Percentiles rank a stretch among this genome's conserved stretches.
Evolutionary conservation across 805 yeast species (phyloP).

Genomic region (Hanseniaspora vineae): DNA sequence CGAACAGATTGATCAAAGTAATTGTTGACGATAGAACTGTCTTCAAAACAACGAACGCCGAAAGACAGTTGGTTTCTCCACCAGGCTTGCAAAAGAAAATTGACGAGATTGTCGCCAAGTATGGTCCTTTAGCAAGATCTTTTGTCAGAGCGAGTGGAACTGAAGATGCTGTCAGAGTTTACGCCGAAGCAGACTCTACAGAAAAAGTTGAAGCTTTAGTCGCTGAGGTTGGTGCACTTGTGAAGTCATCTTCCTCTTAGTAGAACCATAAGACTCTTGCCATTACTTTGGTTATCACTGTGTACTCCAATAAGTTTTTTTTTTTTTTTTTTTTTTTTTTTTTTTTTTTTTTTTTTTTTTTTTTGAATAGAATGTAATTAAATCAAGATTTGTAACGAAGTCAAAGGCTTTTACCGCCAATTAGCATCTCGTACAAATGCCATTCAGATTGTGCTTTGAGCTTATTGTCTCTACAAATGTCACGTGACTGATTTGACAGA

Average conservation of each 20-base stretch:
- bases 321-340: too few species aligned
- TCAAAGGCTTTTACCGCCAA: too few species aligned
- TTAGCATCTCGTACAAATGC: too few species aligned
- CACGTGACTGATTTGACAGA: too few species aligned
- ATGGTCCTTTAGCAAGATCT: conserved; percentile 37
- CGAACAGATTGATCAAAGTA: conserved; percentile 72
- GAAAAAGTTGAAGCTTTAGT: conserved; percentile 37
- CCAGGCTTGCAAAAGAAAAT: conserved; percentile 62
- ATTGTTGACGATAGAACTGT: conserved; percentile 67
- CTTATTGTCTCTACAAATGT: not conserved
- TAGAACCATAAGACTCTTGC: not conserved
- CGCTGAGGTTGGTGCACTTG: conserved; percentile 26
- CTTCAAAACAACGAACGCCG: conserved; percentile 84
- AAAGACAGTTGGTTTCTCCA: conserved; percentile 68
- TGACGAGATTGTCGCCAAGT: conserved; percentile 47
- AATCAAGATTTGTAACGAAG: not conserved
- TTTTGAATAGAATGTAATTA: not conserved
- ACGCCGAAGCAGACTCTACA: conserved; percentile 67
- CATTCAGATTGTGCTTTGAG: too few species aligned
- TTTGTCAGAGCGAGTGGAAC: conserved; percentile 97
- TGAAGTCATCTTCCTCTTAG: conserved; percentile 8
- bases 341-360: too few species aligned
- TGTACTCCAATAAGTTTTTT: not conserved
- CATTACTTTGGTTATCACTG: not conserved
- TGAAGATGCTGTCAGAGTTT: conserved; percentile 92